Evolutionary conservation across 495 filamentous ascomycete genomes (phyloP).

Genomic region (Trypethelium eluteriae): DNA sequence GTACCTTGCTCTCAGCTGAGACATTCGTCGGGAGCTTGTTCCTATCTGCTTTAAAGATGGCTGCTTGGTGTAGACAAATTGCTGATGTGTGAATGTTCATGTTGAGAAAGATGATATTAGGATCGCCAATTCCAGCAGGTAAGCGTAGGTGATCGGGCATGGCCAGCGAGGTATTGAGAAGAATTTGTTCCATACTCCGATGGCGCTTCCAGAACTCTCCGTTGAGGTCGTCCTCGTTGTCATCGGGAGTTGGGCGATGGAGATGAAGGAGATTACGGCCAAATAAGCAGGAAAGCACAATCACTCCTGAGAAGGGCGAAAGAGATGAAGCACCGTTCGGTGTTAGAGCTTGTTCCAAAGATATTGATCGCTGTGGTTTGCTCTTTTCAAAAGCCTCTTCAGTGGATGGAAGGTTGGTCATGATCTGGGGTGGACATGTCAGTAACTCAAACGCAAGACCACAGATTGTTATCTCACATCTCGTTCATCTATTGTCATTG

Average conservation of each 20-base stretch:
- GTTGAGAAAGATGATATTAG: constrained; percentile 90
- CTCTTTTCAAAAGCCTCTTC: constrained; percentile 85
- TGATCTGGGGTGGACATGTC: constrained; percentile 45
- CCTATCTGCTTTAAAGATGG: constrained; percentile 94
- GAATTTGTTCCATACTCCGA: constrained; percentile 76
- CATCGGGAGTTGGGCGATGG: constrained; percentile 77
- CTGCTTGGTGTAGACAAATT: constrained; percentile 95
- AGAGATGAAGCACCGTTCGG: constrained; percentile 62
- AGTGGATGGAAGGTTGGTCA: constrained; percentile 73
- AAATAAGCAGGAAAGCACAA: constrained; percentile 79
- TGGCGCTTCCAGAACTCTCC: constrained; percentile 97
- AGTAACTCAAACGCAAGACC: background rate
- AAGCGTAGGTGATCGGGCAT: constrained; percentile 78
- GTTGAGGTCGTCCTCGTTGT: constrained; percentile 80
- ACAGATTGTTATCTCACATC: constrained; percentile 50
- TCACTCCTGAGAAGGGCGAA: constrained; percentile 72
- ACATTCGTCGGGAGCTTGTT: constrained; percentile 70
- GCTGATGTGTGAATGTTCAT: constrained; percentile 96
- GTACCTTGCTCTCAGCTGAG: constrained; percentile 77
- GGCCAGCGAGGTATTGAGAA: constrained; percentile 76
- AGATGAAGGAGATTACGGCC: constrained; percentile 91
- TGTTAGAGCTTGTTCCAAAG: constrained; percentile 64
- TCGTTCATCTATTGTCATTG: constrained; percentile 83
- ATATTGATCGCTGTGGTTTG: constrained; percentile 59
- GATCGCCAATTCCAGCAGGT: constrained; percentile 63